Base-by-base conservation (phyloP, 306 rosid genomes). In the Glycine soja region DNA sequence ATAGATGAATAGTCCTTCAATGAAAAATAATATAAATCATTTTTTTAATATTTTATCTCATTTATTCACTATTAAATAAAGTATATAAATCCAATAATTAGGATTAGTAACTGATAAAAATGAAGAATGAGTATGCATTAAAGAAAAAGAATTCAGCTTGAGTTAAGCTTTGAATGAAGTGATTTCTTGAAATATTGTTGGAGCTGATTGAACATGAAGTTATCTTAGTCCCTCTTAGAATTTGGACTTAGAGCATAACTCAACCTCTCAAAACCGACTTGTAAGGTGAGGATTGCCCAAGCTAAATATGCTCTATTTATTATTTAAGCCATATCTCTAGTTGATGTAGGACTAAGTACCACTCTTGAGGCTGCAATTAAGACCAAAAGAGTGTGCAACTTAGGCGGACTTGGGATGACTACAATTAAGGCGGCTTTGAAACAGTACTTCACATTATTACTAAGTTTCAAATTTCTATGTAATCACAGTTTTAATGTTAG, bases 121-220 rank as follows among this genome's bases (percentile, higher is more conserved):
- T 59, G 38, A 24, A 59, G 66, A 8, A 8, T 59, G n/a, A 59
- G 43, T 38, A 38, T 4, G 15, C 30, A 59, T 30, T 59, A 19
- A 11, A 59, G 6, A 59, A 10, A 59, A 59, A 59, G 3, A 59
- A 59, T 59, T 59, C 42, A 3, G 42, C 66, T 59, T 30, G 8
- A 59, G 6, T 36, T 65, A 15, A 11, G 5, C 52, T 50, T 64
- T 15, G 10, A 16, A 6, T 34, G 65, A 77, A 50, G 42, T 50
- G 24, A 36, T 63, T 77, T 52, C 40, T 65, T 50, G 64, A 51
- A 64, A 15, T 77, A 6, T 15, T 51, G 46, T 46, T 24, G 51
- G 10, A 50, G 42, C 58, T 77, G 40, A 18, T 38, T 64, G 53
- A 48, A 12, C 42, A 16, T 24, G 19, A 64, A 51, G 63, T 64